Percentiles rank a stretch among this genome's conserved stretches.
Conservation (phyloP, 2,329 filamentous ascomycete genomes). For the Lasiodiplodia sp. region DNA sequence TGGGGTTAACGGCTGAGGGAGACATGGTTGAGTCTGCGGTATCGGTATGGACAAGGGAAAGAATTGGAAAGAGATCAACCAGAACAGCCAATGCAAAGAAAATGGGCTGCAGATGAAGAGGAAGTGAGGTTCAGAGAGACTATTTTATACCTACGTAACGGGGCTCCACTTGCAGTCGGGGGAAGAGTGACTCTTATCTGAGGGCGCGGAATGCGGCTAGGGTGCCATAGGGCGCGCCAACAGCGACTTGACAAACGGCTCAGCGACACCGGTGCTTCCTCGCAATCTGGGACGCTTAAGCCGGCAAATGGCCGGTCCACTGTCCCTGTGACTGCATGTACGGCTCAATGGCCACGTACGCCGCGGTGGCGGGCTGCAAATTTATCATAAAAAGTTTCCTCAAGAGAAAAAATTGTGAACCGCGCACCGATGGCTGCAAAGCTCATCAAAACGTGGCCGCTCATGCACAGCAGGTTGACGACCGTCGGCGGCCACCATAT, state of each 20-base stretch:
- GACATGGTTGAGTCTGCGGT: constrained; percentile 8
- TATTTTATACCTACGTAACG: constrained; percentile 14
- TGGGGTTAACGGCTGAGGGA: constrained; percentile 31
- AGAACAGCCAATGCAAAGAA: neutral
- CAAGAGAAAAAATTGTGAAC: neutral
- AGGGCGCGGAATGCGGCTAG: constrained; percentile 1
- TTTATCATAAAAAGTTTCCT: neutral
- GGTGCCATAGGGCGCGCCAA: constrained; percentile 13
- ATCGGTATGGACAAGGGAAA: neutral
- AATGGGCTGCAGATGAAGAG: neutral
- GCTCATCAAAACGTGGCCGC: neutral
- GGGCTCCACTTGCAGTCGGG: neutral
- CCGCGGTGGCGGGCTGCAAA: neutral
- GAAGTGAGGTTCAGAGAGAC: neutral
- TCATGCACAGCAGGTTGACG: neutral
- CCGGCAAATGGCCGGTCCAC: constrained; percentile 10
- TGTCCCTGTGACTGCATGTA: constrained; percentile 10
- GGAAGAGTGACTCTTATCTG: constrained; percentile 22
- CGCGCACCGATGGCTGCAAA: neutral
- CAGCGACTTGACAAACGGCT: constrained; percentile 3
- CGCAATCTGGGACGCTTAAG: neutral
- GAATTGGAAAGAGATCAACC: neutral
- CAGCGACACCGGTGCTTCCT: constrained; percentile 2
- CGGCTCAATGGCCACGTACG: neutral
- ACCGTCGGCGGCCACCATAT: neutral